These are phyloP conservation scores for Boeremia exigua DNA, from an alignment of 2,329 filamentous ascomycete species.

Conservation along the genomic window DNA sequence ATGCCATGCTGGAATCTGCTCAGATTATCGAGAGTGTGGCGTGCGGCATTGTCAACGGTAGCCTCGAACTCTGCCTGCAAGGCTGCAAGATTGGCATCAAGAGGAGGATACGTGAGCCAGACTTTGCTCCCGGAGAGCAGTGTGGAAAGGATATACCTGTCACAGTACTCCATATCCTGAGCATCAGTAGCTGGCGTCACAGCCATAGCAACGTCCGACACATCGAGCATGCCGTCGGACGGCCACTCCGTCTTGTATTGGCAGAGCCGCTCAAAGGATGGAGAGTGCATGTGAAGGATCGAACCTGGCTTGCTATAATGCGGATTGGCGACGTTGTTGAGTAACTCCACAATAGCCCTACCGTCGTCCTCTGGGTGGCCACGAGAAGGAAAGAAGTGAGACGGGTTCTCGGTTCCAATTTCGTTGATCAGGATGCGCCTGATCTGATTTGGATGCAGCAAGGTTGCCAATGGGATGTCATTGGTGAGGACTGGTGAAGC, in stretches of 20 bases:
- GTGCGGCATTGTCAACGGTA: not conserved
- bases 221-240: constrained; percentile 10
- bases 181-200: constrained; percentile 15
- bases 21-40: not conserved
- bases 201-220: constrained; percentile 2
- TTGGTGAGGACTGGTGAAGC: constrained; percentile 11
- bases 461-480: not conserved
- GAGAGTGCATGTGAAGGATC: constrained; percentile 17
- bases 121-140: constrained; percentile 19
- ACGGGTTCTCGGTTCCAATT: constrained; percentile 12
- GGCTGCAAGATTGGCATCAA: not conserved
- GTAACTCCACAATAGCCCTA: constrained; percentile 5
- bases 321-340: constrained; percentile 14
- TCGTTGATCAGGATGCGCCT: constrained; percentile 9
- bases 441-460: not conserved
- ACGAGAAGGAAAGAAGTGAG: constrained; percentile 11
- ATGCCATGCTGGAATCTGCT: constrained; percentile 15
- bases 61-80: not conserved
- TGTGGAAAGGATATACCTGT: constrained; percentile 11
- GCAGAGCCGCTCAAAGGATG: constrained; percentile 10
- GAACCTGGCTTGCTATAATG: constrained; percentile 11
- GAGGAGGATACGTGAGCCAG: constrained; percentile 15
- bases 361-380: constrained; percentile 10
- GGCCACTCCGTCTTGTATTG: constrained; percentile 2
- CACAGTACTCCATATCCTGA: constrained; percentile 16